These are phyloP conservation scores for Golubevia pallescens DNA, from an alignment of 1,284 basidiomycete species.

Conservation along the genomic window DNA sequence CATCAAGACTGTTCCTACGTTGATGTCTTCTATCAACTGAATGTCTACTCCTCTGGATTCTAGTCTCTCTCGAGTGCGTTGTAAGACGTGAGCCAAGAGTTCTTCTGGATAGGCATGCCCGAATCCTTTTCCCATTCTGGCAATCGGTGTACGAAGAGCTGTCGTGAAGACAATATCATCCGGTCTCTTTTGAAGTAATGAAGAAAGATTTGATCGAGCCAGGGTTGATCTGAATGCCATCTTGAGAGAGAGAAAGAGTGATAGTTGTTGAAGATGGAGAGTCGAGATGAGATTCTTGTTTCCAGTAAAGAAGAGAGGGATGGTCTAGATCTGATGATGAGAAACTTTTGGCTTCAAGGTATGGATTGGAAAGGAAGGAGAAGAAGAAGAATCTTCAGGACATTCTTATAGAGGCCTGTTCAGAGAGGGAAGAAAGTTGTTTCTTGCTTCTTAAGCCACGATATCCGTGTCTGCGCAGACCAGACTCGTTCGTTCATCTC, in stretches of 20 bases:
- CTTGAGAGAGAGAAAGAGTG: conserved; percentile 3
- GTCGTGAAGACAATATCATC: conserved; percentile 61
- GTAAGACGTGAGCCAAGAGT: conserved; percentile 59
- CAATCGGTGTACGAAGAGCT: conserved; percentile 64
- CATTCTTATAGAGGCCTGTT: not conserved
- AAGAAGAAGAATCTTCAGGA: too few species aligned
- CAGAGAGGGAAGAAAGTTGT: not conserved
- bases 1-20: conserved; percentile 65
- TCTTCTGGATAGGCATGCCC: conserved; percentile 64
- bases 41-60: conserved; percentile 61
- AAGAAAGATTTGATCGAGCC: conserved; percentile 28
- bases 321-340: too few species aligned
- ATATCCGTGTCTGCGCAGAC: too few species aligned
- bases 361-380: too few species aligned
- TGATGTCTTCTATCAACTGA: conserved; percentile 60
- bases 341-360: too few species aligned
- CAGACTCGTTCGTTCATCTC: too few species aligned
- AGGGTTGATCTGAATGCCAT: conserved; percentile 34
- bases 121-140: conserved; percentile 57
- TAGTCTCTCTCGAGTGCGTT: conserved; percentile 49
- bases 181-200: conserved; percentile 42
- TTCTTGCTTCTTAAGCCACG: too few species aligned
- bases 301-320: too few species aligned
- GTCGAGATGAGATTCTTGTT: too few species aligned
- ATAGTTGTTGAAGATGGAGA: too few species aligned